These are phyloP conservation scores for Clarireedia hainanense DNA, from an alignment of 2,329 filamentous ascomycete species.

Conservation along the genomic window DNA sequence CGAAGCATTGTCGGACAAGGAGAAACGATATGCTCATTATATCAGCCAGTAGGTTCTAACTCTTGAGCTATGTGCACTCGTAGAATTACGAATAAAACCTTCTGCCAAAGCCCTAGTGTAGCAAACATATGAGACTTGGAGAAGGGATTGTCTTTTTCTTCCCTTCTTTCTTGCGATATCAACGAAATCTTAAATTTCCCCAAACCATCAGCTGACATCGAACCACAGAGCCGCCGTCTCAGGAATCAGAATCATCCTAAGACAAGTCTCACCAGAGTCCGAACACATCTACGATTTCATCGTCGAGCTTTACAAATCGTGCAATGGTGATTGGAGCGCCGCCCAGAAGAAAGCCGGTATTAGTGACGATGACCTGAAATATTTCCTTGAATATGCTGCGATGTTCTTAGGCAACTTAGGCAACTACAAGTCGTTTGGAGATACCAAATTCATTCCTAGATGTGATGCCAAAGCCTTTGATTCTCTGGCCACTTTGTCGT, in stretches of 20 bases:
- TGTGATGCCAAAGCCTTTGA: slow-evolving; percentile 56
- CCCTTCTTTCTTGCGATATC: background rate
- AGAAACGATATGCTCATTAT: slow-evolving; percentile 88
- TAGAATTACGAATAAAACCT: too few species aligned
- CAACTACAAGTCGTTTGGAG: slow-evolving; percentile 84
- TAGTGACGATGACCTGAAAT: slow-evolving; percentile 52
- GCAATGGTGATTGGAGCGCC: slow-evolving; percentile 61
- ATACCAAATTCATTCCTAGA: slow-evolving; percentile 75
- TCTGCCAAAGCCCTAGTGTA: too few species aligned
- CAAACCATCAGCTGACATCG: background rate
- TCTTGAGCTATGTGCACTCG: background rate
- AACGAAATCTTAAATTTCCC: background rate
- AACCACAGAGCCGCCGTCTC: slow-evolving; percentile 60
- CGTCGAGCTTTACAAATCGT: slow-evolving; percentile 58
- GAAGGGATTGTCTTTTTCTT: too few species aligned
- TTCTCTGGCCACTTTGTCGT: slow-evolving; percentile 51
- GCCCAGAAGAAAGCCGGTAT: slow-evolving; percentile 58
- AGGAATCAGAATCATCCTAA: slow-evolving; percentile 69
- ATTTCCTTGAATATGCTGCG: slow-evolving; percentile 69
- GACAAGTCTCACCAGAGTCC: slow-evolving; percentile 75
- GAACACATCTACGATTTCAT: slow-evolving; percentile 78
- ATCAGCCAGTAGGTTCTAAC: slow-evolving; percentile 59
- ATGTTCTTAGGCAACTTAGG: slow-evolving; percentile 66
- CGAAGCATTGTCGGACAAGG: slow-evolving; percentile 61
- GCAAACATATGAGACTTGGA: too few species aligned